A percentile compares a stretch with the other conserved stretches of the same genome.
These are phyloP conservation scores for Brassica rapa DNA, from an alignment of 345 rosid genomes.

Conservation along the genomic window DNA sequence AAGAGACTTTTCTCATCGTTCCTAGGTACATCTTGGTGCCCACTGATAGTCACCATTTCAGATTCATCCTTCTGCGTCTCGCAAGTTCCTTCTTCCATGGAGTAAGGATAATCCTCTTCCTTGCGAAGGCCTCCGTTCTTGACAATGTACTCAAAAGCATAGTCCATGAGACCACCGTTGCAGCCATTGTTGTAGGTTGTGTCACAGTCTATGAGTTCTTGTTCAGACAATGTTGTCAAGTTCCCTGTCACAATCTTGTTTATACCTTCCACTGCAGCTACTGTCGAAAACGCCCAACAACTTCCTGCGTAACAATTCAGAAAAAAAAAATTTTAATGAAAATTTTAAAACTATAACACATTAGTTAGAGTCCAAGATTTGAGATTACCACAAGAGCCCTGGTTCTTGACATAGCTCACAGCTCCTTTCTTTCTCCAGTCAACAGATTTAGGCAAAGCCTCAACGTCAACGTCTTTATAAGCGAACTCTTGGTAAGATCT, in stretches of 20 bases:
- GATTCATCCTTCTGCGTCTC: slow-evolving; percentile 62
- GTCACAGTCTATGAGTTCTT: slow-evolving; percentile 90
- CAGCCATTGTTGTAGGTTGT: slow-evolving; percentile 70
- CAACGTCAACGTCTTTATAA: slow-evolving; percentile 41
- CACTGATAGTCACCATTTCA: slow-evolving; percentile 57
- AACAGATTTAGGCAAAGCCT: slow-evolving; percentile 56
- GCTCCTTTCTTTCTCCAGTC: slow-evolving; percentile 93
- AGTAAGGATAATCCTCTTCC: slow-evolving; percentile 79
- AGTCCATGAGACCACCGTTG: slow-evolving; percentile 91
- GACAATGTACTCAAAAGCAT: slow-evolving; percentile 72
- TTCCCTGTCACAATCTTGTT: slow-evolving; percentile 77
- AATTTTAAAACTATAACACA: neutral
- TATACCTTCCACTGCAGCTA: slow-evolving; percentile 86
- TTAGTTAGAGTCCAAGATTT: neutral
- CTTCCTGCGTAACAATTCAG: slow-evolving; percentile 58
- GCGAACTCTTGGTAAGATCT: slow-evolving; percentile 41
- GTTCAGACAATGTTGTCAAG: slow-evolving; percentile 72
- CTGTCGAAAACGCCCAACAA: slow-evolving; percentile 94
- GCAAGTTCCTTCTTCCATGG: slow-evolving; percentile 60
- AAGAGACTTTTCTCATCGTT: slow-evolving; percentile 61
- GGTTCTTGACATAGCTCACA: slow-evolving; percentile 78
- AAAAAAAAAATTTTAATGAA: neutral
- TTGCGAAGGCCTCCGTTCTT: slow-evolving; percentile 71
- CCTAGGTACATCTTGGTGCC: slow-evolving; percentile 67
- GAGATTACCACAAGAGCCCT: slow-evolving; percentile 70